phyloP scores from a whole-genome alignment of 2,329 filamentous ascomycete species.

The Coniosporium tulheliwenetii region DNA sequence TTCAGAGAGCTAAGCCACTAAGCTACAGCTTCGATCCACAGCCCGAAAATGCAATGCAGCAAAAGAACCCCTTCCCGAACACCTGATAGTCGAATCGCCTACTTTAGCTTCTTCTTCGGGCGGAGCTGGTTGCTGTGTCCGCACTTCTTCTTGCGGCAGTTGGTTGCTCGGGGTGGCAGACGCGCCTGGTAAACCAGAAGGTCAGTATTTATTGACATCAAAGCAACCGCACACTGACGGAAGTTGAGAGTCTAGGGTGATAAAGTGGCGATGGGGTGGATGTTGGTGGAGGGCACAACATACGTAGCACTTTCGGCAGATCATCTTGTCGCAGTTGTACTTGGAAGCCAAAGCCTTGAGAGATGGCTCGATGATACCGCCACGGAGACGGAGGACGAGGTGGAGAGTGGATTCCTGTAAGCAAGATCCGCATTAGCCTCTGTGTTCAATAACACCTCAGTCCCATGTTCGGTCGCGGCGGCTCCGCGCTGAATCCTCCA shows the following conservation, averaged over 20 bases:
- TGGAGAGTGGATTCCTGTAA: conserved; percentile 89
- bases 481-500: neutral
- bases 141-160: conserved; percentile 99
- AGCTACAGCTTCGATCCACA: neutral
- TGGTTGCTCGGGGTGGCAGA: conserved; percentile 95
- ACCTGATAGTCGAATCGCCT: conserved; percentile 35
- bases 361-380: conserved; percentile 98
- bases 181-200: conserved; percentile 36
- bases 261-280: neutral
- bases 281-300: conserved; percentile 32
- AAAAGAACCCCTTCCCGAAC: conserved; percentile 5
- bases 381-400: conserved; percentile 95
- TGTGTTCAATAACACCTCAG: conserved; percentile 15
- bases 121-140: conserved; percentile 99
- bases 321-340: conserved; percentile 99
- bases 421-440: neutral
- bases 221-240: no score
- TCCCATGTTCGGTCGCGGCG: conserved; percentile 1
- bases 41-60: neutral
- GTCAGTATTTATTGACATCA: neutral
- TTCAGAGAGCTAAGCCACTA: neutral
- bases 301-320: conserved; percentile 99
- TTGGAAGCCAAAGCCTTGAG: conserved; percentile 97
- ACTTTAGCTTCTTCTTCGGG: conserved; percentile 99
- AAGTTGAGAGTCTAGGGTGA: no score